Evolutionary conservation across 2,329 filamentous ascomycete genomes (phyloP).

Genomic region (Eurotiales sp.): DNA sequence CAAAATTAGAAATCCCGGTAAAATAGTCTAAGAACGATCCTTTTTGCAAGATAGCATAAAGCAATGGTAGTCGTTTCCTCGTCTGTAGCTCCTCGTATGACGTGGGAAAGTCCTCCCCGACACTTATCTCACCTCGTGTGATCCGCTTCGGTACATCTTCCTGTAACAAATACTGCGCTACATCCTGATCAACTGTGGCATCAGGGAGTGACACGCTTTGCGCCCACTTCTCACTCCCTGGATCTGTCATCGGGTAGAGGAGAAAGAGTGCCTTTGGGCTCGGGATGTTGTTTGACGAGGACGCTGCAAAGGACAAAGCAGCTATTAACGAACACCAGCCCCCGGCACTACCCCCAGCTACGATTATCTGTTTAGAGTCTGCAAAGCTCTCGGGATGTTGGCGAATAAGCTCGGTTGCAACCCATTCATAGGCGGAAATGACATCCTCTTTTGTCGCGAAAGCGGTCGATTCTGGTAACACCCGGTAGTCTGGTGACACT

Average conservation of each 20-base stretch:
- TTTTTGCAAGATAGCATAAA: neutral
- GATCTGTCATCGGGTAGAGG: conserved; percentile 2
- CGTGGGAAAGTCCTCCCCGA: conserved; percentile 3
- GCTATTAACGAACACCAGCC: conserved; percentile 3
- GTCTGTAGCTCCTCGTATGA: neutral
- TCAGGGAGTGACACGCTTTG: conserved; percentile 1
- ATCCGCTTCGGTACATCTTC: neutral
- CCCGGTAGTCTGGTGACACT: conserved; percentile 7
- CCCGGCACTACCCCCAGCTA: conserved; percentile 7
- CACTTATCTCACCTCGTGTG: neutral
- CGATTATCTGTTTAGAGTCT: conserved; percentile 1
- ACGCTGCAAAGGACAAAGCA: neutral
- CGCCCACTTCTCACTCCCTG: neutral
- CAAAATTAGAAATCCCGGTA: neutral
- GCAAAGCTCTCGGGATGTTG: neutral
- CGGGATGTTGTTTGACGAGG: neutral
- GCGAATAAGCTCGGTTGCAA: neutral
- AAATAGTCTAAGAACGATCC: conserved; percentile 6
- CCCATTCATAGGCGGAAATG: conserved; percentile 2
- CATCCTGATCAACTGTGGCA: neutral
- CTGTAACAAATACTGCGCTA: neutral
- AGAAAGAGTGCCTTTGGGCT: conserved; percentile 1
- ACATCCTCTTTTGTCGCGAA: conserved; percentile 1
- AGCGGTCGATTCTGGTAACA: conserved; percentile 6
- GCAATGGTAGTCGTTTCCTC: neutral